phyloP scores from a whole-genome alignment of 2,329 filamentous ascomycete genomes.

The Fusarium zealandicum region DNA sequence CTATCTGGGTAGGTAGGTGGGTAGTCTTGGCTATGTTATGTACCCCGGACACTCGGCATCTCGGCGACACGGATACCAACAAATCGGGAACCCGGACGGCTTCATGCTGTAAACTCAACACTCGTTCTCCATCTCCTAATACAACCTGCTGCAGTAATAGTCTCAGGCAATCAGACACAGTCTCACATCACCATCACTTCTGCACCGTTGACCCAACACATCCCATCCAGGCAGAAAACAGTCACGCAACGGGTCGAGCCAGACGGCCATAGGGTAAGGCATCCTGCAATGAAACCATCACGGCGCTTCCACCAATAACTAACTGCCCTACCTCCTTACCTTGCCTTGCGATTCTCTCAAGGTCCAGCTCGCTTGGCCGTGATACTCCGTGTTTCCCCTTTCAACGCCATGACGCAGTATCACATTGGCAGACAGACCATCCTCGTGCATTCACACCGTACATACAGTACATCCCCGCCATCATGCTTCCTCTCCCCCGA shows the following conservation, averaged over 20 bases:
- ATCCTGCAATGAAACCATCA: slow-evolving; percentile 1
- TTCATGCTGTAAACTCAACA: background rate
- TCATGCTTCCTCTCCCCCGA: slow-evolving; percentile 14
- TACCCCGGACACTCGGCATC: slow-evolving; percentile 19
- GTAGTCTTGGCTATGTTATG: slow-evolving; percentile 28
- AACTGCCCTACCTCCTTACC: too few relatives aligned
- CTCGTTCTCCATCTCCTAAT: background rate
- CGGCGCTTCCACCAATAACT: slow-evolving; percentile 1
- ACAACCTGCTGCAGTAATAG: background rate
- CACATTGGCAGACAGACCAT: background rate
- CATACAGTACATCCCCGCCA: background rate
- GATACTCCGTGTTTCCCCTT: background rate
- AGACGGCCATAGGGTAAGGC: background rate
- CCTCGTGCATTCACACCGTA: background rate
- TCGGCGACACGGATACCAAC: slow-evolving; percentile 11
- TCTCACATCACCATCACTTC: background rate
- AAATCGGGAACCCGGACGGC: slow-evolving; percentile 1
- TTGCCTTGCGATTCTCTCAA: background rate
- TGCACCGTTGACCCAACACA: background rate
- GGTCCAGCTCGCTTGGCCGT: background rate
- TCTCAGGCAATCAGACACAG: background rate
- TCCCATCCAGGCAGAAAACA: background rate
- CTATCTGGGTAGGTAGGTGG: too few relatives aligned
- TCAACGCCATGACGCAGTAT: background rate
- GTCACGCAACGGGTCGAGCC: too few relatives aligned